Evolutionary conservation across 768 basidiomycete genomes (phyloP).

Genomic region (Serendipita indica): DNA sequence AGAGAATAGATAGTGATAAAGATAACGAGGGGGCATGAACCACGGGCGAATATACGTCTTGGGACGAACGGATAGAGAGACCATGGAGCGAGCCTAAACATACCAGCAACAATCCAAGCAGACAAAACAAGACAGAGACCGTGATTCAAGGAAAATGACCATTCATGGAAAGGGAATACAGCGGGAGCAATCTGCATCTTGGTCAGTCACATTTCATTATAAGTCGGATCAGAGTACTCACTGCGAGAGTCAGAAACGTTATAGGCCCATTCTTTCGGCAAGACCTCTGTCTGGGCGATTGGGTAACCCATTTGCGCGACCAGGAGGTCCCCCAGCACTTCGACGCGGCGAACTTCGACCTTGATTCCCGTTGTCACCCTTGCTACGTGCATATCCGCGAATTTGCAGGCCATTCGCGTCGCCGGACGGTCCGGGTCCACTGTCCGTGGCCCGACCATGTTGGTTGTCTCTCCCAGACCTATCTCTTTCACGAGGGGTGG

Average conservation of each 20-base stretch:
- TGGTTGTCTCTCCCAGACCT: constrained; percentile 22
- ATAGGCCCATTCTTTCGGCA: constrained; percentile 72
- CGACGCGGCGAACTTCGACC: constrained; percentile 17
- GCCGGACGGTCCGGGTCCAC: constrained; percentile 2
- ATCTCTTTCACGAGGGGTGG: constrained; percentile 22
- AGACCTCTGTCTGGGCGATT: constrained; percentile 41
- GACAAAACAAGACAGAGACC: too few species aligned
- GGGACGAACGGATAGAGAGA: too few species aligned
- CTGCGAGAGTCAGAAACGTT: constrained; percentile 17
- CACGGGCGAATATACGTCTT: too few species aligned
- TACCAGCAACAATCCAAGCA: too few species aligned
- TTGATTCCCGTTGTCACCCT: not conserved
- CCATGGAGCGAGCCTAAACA: too few species aligned
- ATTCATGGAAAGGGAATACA: too few species aligned
- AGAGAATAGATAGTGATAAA: not conserved
- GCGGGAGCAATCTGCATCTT: not conserved
- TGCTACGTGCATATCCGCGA: constrained; percentile 1
- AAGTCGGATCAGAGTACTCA: not conserved
- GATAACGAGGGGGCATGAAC: not conserved
- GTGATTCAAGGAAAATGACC: too few species aligned
- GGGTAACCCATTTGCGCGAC: constrained; percentile 23
- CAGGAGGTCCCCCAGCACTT: constrained; percentile 23
- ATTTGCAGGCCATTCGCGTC: constrained; percentile 4
- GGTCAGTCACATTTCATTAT: not conserved
- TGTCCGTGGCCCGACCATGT: constrained; percentile 21